Percentiles rank a stretch among this genome's conserved stretches.
Evolutionary conservation across 1,139 yeast species (phyloP).

Genomic region (Pichia sp.): DNA sequence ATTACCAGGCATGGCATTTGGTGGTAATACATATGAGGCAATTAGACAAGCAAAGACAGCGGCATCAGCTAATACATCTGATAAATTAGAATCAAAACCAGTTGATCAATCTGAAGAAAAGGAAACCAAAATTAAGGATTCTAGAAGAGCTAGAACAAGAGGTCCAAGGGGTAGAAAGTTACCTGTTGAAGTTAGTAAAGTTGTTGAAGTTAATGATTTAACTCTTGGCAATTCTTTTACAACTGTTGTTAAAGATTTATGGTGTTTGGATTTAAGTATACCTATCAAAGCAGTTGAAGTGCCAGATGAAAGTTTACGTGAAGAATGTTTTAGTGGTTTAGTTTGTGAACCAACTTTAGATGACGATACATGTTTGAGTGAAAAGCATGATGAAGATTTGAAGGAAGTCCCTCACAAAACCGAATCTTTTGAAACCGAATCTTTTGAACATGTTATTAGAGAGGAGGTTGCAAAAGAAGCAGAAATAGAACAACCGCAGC

Average conservation of each 20-base stretch:
- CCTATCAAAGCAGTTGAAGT: not conserved
- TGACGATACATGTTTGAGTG: not conserved
- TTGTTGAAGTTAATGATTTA: constrained; percentile 36
- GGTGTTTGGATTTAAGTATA: constrained; percentile 27
- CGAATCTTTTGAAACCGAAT: not conserved
- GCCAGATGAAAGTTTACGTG: not conserved
- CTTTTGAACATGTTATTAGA: not conserved
- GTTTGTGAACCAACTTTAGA: not conserved
- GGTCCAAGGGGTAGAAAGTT: constrained; percentile 78
- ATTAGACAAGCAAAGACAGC: constrained; percentile 4
- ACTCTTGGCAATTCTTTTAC: constrained; percentile 29
- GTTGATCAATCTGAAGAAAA: constrained; percentile 11
- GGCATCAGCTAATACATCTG: constrained; percentile 13
- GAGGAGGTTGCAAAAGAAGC: not conserved
- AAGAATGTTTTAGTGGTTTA: not conserved
- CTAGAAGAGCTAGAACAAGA: constrained; percentile 48
- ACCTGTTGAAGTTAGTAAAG: constrained; percentile 54
- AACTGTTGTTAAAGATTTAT: constrained; percentile 34
- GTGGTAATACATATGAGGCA: constrained; percentile 13
- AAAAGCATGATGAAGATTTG: not conserved
- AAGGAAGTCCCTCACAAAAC: not conserved
- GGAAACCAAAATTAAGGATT: constrained; percentile 24
- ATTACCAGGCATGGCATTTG: constrained; percentile 51
- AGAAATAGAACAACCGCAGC: not conserved
- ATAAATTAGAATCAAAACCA: constrained; percentile 13